Percentiles rank a stretch among this genome's conserved stretches.
These are phyloP conservation scores for Asterophora parasitica DNA, from an alignment of 768 basidiomycete species.

Conservation along the genomic window DNA sequence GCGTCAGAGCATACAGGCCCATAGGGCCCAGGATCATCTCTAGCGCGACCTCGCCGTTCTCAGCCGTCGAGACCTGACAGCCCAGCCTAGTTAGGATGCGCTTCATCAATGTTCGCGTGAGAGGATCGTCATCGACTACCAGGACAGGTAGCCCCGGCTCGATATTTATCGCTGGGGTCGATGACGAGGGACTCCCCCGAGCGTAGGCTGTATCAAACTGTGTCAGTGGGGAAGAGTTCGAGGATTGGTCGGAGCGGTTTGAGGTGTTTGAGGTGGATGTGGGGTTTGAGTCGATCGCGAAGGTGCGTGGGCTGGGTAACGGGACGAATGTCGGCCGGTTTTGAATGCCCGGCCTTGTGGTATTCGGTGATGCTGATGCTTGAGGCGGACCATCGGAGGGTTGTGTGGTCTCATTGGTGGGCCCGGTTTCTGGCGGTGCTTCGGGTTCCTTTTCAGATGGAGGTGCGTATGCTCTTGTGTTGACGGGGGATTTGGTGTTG, in stretches of 20 bases:
- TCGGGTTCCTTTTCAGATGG: slow-evolving; percentile 1
- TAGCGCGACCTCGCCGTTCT: slow-evolving; percentile 78
- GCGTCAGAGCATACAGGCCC: slow-evolving; percentile 26
- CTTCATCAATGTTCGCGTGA: slow-evolving; percentile 79
- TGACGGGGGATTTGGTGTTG: slow-evolving; percentile 27
- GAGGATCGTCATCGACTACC: slow-evolving; percentile 79
- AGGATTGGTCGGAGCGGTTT: slow-evolving; percentile 19
- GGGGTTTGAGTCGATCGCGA: slow-evolving; percentile 23
- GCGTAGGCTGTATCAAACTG: slow-evolving; percentile 35
- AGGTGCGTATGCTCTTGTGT: neutral
- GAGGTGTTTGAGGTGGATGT: slow-evolving; percentile 21
- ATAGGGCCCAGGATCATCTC: slow-evolving; percentile 57
- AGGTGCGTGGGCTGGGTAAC: slow-evolving; percentile 30
- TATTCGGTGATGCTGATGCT: slow-evolving; percentile 2
- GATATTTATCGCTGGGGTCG: slow-evolving; percentile 33
- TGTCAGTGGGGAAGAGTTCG: slow-evolving; percentile 27
- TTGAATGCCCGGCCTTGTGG: neutral
- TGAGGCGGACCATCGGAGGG: slow-evolving; percentile 5
- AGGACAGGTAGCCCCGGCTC: slow-evolving; percentile 59
- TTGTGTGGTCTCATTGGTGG: neutral
- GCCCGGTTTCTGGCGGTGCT: neutral
- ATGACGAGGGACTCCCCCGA: slow-evolving; percentile 35
- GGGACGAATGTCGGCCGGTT: slow-evolving; percentile 35
- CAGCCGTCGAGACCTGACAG: slow-evolving; percentile 72
- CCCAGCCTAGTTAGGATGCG: slow-evolving; percentile 75